A percentile compares a stretch with the other conserved stretches of the same genome.
Evolutionary conservation across 139 green algal genomes (phyloP).

Genomic region (Chlamydomonas sphaeroides): DNA sequence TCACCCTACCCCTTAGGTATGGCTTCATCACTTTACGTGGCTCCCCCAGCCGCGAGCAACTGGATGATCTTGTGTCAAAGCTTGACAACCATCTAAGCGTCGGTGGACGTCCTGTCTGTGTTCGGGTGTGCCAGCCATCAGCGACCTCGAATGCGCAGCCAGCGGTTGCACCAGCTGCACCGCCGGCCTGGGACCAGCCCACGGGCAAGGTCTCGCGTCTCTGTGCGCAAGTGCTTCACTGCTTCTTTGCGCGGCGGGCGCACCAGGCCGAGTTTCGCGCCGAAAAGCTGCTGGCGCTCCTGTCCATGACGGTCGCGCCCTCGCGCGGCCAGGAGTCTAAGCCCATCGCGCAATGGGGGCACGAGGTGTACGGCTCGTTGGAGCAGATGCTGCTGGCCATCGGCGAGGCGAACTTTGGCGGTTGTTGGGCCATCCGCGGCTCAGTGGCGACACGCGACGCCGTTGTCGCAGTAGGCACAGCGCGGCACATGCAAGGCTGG

Average conservation of each 20-base stretch:
- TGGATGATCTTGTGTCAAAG: not conserved
- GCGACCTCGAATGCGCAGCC: not conserved
- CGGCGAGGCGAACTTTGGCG: slow-evolving; percentile 15
- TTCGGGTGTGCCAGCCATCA: not conserved
- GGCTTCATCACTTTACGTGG: slow-evolving; percentile 10
- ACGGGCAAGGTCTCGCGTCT: not conserved
- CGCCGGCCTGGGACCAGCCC: slow-evolving; percentile 17
- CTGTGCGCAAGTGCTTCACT: slow-evolving; percentile 26
- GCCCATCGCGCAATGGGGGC: slow-evolving; percentile 1
- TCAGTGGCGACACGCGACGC: not conserved
- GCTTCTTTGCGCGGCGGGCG: not conserved
- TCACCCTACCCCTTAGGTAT: too few relatives aligned
- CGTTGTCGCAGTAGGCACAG: not conserved
- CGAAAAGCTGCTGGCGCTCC: slow-evolving; percentile 12
- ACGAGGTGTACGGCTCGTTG: not conserved
- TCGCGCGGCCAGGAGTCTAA: slow-evolving; percentile 8
- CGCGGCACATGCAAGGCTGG: slow-evolving; percentile 30
- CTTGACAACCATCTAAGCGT: not conserved
- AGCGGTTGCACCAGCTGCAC: too few relatives aligned
- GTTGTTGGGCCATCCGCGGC: not conserved
- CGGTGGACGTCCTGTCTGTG: not conserved
- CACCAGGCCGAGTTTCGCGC: not conserved
- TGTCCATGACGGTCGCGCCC: slow-evolving; percentile 8
- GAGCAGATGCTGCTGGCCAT: slow-evolving; percentile 32
- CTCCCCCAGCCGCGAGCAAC: not conserved